Evolutionary conservation across 179 eudicot species (phyloP).

Genomic region (Camellia oleifera): DNA sequence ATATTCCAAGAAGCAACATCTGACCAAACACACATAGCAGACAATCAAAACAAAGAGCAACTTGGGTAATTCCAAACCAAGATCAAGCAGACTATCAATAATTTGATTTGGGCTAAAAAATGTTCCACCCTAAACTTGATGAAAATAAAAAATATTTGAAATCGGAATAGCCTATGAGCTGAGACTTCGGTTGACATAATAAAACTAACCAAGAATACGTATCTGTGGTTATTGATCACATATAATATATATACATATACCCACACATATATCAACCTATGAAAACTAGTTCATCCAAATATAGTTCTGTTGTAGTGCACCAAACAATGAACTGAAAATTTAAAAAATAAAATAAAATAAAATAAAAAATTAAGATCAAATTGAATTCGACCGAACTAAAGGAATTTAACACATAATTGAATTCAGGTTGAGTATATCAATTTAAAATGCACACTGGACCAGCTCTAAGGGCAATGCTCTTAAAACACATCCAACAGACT

Average conservation of each 20-base stretch:
- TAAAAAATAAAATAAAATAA: too few relatives aligned
- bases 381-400: background rate
- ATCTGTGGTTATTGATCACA: background rate
- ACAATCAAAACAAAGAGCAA: constrained; percentile 3
- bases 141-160: background rate
- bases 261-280: background rate
- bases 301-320: background rate
- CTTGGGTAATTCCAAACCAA: background rate
- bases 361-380: background rate
- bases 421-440: background rate
- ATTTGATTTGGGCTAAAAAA: background rate
- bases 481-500: background rate
- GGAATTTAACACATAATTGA: background rate
- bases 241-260: background rate
- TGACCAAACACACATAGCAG: background rate
- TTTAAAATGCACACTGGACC: background rate
- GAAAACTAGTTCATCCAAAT: background rate
- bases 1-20: background rate
- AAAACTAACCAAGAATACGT: background rate
- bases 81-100: background rate
- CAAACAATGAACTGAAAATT: background rate
- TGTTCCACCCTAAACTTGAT: background rate
- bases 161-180: background rate
- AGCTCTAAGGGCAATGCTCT: background rate
- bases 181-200: background rate